Conservation (phyloP, 73 alveolate genomes). For the Tetrahymena malaccensis region DNA sequence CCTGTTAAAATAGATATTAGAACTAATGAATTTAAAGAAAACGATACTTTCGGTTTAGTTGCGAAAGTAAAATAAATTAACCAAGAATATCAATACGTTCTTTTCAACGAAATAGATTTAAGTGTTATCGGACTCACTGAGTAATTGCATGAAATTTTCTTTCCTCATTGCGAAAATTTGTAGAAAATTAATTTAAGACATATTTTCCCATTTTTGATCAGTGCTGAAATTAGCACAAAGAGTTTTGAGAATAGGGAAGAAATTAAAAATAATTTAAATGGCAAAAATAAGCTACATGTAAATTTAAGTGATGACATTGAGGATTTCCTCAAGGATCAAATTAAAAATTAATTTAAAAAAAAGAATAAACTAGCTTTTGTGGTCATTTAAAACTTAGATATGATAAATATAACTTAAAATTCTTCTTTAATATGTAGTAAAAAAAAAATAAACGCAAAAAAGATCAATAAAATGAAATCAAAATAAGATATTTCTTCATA, state of each 20-base stretch:
- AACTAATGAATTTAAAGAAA: neutral
- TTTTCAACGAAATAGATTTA: neutral
- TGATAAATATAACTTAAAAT: neutral
- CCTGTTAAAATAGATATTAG: neutral
- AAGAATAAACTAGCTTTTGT: neutral
- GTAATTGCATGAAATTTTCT: neutral
- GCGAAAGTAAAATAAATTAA: neutral
- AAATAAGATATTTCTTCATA: neutral
- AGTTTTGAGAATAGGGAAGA: neutral
- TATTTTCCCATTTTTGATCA: neutral
- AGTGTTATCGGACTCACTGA: neutral
- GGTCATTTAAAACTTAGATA: neutral
- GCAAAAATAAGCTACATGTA: neutral
- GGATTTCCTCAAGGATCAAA: neutral
- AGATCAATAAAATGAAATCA: too few relatives aligned
- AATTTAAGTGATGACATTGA: neutral
- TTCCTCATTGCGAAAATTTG: neutral
- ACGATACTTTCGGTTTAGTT: neutral
- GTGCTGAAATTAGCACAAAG: neutral
- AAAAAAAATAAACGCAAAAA: neutral
- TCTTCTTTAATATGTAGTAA: neutral
- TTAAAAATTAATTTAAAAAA: neutral
- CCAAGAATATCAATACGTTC: neutral
- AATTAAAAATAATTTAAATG: neutral
- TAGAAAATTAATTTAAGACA: neutral